Evolutionary conservation across 2,329 filamentous ascomycete genomes (phyloP), one percentile per base, ranked within the genome.

Genomic region (Coniochaeta sp.): DNA sequence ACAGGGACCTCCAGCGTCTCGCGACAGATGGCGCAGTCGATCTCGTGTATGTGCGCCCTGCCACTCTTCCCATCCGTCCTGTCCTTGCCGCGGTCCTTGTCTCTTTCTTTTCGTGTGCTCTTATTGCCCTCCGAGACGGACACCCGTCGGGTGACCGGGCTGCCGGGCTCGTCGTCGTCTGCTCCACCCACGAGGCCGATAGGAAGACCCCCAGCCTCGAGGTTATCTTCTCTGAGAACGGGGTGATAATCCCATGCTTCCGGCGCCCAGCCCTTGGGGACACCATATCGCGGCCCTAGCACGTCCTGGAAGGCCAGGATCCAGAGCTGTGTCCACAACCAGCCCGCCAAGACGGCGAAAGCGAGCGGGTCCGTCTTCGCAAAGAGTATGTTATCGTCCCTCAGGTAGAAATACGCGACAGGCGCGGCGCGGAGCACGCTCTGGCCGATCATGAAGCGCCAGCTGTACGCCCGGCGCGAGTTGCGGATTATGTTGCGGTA

Each of bases 21-120:
- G 75, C 93, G 89, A 72, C 95, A 99, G 66, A 99, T 97, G 19
- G 93, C 91, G 73, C 95, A 99, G 76, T 98, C 93, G 62, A 96
- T 95, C 84, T 54, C 82, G 75, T 14, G 71, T 57, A 67, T 64
- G 60, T 62, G 67, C 70, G 36, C 68, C 70, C 66, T 62, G 52
- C 59, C 55, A 19, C 34, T 17, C 24, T n/a, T 34, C 24, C 56
- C 56, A 34, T 64, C 58, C 59, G 65, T 66, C 60, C 69, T 70
- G 22, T 72, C 69, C 44, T 67, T 60, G 57, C 59, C 60, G 62
- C 67, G 36, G 33, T 73, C 72, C 55, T 71, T 65, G 40, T 76
- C 70, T 63, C 77, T 62, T 63, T 73, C 69, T 67, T 66, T 62
- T 70, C 63, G 58, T 69, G 59, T 38, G 66, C 66, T 17, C 60